These are phyloP conservation scores for Apophysomyces sp. DNA, from an alignment of 371 early-diverging fungal genomes.

Conservation along the genomic window DNA sequence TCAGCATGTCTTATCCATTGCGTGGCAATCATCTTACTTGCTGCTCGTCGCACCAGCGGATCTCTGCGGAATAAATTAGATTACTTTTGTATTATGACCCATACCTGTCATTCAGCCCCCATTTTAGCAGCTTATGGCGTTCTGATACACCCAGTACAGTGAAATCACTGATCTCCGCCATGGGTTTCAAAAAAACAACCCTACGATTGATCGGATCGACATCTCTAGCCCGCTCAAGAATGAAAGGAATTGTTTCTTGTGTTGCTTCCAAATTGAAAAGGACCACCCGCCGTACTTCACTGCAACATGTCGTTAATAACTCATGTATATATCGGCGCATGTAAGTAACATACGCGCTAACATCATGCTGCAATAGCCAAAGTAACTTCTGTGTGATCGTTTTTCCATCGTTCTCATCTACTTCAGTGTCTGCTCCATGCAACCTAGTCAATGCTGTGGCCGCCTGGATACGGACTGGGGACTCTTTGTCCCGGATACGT, in stretches of 20 bases:
- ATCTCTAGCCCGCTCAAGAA: slow-evolving; percentile 80
- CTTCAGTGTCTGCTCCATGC: slow-evolving; percentile 61
- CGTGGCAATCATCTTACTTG: slow-evolving; percentile 68
- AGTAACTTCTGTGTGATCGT: slow-evolving; percentile 67
- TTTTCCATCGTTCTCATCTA: slow-evolving; percentile 54
- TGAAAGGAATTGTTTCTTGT: slow-evolving; percentile 60
- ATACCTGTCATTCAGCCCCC: slow-evolving; percentile 76
- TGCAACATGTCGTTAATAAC: background rate
- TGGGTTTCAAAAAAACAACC: slow-evolving; percentile 65
- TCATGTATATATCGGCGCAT: background rate
- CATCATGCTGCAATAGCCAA: slow-evolving; percentile 69
- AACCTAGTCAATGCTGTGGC: slow-evolving; percentile 78
- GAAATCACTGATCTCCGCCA: slow-evolving; percentile 70
- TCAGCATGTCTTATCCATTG: slow-evolving; percentile 78
- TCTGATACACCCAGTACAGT: slow-evolving; percentile 65
- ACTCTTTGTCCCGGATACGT: slow-evolving; percentile 81
- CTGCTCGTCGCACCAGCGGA: slow-evolving; percentile 69
- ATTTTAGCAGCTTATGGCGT: slow-evolving; percentile 67
- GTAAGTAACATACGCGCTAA: slow-evolving; percentile 62
- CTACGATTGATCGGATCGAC: slow-evolving; percentile 66
- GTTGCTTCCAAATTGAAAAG: slow-evolving; percentile 73
- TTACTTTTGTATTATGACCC: background rate
- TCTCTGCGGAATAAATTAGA: slow-evolving; percentile 50
- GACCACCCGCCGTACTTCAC: slow-evolving; percentile 84
- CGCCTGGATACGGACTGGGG: slow-evolving; percentile 78